These are phyloP conservation scores for Candida andamanensis DNA, from an alignment of 805 yeast species.

Conservation along the genomic window DNA sequence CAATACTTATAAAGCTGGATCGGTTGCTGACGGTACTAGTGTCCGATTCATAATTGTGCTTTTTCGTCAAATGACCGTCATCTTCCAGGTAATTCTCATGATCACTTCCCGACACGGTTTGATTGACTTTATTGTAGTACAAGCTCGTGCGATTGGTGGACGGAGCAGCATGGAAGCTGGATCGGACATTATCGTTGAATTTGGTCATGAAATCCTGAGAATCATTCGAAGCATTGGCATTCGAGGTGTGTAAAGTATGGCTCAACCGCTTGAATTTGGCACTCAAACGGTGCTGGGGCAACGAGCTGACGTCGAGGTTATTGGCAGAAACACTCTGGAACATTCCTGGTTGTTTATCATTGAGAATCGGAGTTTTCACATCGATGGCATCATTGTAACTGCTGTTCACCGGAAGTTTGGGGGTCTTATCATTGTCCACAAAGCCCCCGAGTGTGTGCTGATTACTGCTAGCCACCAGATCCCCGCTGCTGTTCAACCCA, in stretches of 20 bases:
- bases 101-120: conserved; percentile 10
- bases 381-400: conserved; percentile 13
- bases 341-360: conserved; percentile 5
- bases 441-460: neutral
- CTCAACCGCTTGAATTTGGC: conserved; percentile 34
- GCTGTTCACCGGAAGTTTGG: conserved; percentile 16
- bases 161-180: conserved; percentile 1
- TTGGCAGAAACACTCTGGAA: conserved; percentile 2
- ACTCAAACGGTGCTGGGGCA: conserved; percentile 29
- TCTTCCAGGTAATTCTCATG: conserved; percentile 11
- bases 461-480: neutral
- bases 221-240: conserved; percentile 29
- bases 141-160: conserved; percentile 18
- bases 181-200: conserved; percentile 35
- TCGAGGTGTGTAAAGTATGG: conserved; percentile 27
- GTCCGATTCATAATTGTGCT: conserved; percentile 13
- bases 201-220: conserved; percentile 34
- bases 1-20: conserved; percentile 19
- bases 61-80: conserved; percentile 7
- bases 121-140: conserved; percentile 30
- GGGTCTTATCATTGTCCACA: conserved; percentile 26
- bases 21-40: conserved; percentile 21
- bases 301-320: conserved; percentile 3
- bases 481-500: conserved; percentile 6
- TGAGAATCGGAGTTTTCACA: conserved; percentile 28